Evolutionary conservation across 2,329 filamentous ascomycete species (phyloP).

Genomic region (Hypomyces rosellus): DNA sequence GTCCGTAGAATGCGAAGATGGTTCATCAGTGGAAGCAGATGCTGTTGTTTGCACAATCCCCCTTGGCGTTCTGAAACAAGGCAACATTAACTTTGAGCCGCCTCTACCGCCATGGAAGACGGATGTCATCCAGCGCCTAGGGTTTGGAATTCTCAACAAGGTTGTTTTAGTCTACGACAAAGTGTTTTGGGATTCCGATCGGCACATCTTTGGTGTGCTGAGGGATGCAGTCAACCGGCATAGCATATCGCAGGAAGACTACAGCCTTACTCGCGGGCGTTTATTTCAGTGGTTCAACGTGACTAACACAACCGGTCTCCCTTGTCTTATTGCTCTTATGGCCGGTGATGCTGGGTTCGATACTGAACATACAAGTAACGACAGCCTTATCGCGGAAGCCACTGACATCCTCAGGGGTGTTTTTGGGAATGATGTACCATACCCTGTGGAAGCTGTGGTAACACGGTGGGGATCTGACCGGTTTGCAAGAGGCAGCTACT

Average conservation of each 20-base stretch:
- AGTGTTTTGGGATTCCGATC: constrained; percentile 82
- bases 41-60: constrained; percentile 86
- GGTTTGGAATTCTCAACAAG: constrained; percentile 93
- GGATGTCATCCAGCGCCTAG: constrained; percentile 73
- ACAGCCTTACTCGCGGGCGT: constrained; percentile 71
- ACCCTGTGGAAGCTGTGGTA: constrained; percentile 78
- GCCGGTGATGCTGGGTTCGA: constrained; percentile 89
- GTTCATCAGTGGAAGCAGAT: constrained; percentile 73
- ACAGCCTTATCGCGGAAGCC: constrained; percentile 72
- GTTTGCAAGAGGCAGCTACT: constrained; percentile 93
- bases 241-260: constrained; percentile 74
- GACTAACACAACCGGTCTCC: constrained; percentile 80
- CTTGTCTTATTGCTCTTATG: constrained; percentile 87
- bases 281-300: constrained; percentile 99
- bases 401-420: constrained; percentile 70
- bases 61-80: constrained; percentile 84
- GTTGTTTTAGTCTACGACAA: constrained; percentile 84
- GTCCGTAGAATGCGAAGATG: constrained; percentile 69
- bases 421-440: constrained; percentile 65
- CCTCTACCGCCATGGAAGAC: constrained; percentile 82
- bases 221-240: constrained; percentile 63
- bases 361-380: constrained; percentile 70
- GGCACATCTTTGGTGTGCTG: constrained; percentile 91
- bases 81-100: constrained; percentile 77
- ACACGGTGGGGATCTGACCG: constrained; percentile 88